Evolutionary conservation across 163 green algal genomes (phyloP), one percentile per base, ranked within the genome.

Genomic region (Trebouxiophyceae sp.): DNA sequence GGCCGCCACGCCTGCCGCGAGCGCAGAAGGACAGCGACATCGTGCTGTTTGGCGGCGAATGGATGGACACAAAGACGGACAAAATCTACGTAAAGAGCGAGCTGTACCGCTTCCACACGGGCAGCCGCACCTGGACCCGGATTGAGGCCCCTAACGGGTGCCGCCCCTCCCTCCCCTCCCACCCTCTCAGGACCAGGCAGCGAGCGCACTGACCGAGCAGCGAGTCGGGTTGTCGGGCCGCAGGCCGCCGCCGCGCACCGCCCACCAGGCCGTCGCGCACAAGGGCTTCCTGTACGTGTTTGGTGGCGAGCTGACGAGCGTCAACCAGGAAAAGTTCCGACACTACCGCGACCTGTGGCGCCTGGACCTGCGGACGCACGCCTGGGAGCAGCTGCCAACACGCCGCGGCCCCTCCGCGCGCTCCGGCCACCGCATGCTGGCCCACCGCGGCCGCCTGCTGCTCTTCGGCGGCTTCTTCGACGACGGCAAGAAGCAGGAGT

Each of bases 391-490:
- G 57, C 74, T 98, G 24, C 79, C 85, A 6, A 65, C 68, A 34
- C 91, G 91, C 62, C 83, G 81, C 30, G 87, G 83, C n/a, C 94
- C 94, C 26, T 84, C 70, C 6, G 80, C 89, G 0, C 82, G 94
- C 62, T 94, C 81, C 24, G 94, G 94, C 2, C 94, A 98, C 79
- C 84, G 93, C 60, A 94, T 96, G 81, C 81, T 76, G 22, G 27
- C 87, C 54, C 77, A 86, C 65, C 91, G 93, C 66, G 75, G 79
- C 69, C 71, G 69, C 29, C 67, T 73, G 5, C 57, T 95, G 3
- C 23, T 97, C 0, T 98, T 99, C 80, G 94, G 93, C 12, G 93
- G 93, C 16, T 98, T 98, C 74, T 96, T 92, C 73, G 91, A 98
- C 77, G 88, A 75, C 2, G 92, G 2, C 65, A 80, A 66, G 19